Base-by-base conservation (phyloP, 768 basidiomycete species). In the Termitomyces sp. region DNA sequence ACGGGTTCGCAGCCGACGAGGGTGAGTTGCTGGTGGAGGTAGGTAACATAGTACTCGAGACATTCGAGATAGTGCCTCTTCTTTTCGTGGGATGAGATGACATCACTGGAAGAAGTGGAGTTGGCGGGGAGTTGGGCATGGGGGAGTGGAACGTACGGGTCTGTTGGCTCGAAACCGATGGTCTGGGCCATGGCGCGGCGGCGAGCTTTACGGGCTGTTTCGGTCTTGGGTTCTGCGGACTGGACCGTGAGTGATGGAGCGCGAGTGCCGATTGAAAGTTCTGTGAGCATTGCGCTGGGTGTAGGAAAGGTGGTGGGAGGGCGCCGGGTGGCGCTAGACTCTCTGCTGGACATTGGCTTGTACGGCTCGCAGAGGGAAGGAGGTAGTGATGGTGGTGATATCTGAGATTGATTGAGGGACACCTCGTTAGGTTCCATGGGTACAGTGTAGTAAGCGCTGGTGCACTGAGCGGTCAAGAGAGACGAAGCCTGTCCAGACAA, bases 31-130 rank as follows among this genome's bases (percentile, higher is more conserved):
- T 86, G 76, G 59, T 87, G 85, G 11, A 89, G 72, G 62, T 82
- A 88, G 28, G 77, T 65, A 14, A 88, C 80, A 66, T 89, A 90
- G 56, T 85, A 79, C 61, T 90, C 88, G 7, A 90, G 69, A 60
- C 84, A 86, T 61, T 87, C 86, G 23, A 89, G 76, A 63, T 89
- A 89, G 62, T 84, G 78, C 2, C 88, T 72, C 62, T 89, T 89
- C 64, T 89, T 89, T 63, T 89, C 88, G 62, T 90, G 88, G 6
- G 86, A 88, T 3, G 88, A 85, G 54, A 90, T 88, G n/a, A 77
- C 76, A 50, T 89, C 88, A 1, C 85, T 86, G 57, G 55, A 42
- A 51, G 56, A 39, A 58, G 53, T 35, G 32, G 55, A 12, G 34
- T 40, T 19, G 57, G 48, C 16, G 40, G 58, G 25, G 42, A 35